These are phyloP conservation scores for Paradendryphiella salina DNA, from an alignment of 2,329 filamentous ascomycete genomes.

Conservation along the genomic window DNA sequence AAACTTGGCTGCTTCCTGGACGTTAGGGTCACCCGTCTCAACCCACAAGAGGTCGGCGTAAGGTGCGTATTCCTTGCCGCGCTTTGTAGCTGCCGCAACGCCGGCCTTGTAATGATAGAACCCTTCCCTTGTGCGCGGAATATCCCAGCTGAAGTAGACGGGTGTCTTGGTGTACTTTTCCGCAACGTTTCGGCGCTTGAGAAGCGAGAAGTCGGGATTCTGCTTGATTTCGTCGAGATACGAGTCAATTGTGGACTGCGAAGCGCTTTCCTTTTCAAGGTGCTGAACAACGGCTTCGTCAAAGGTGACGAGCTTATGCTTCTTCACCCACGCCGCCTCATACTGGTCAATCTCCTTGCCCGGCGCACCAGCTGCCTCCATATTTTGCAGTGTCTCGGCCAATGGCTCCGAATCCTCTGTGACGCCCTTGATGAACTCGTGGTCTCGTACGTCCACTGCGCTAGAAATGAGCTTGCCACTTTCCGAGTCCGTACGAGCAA, in stretches of 20 bases:
- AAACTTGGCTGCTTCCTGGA: constrained; percentile 74
- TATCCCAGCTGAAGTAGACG: constrained; percentile 86
- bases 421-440: constrained; percentile 93
- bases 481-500: constrained; percentile 94
- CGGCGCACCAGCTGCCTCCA: constrained; percentile 79
- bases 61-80: constrained; percentile 85
- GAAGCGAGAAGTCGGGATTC: constrained; percentile 75
- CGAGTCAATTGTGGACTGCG: constrained; percentile 64
- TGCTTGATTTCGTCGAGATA: constrained; percentile 66
- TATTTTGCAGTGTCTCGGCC: constrained; percentile 83
- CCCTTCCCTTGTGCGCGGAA: constrained; percentile 89
- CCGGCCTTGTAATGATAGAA: constrained; percentile 89
- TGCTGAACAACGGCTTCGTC: constrained; percentile 86
- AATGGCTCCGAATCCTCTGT: constrained; percentile 77
- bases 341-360: constrained; percentile 82
- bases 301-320: constrained; percentile 82
- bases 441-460: constrained; percentile 89
- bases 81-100: constrained; percentile 85
- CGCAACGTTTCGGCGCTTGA: constrained; percentile 74
- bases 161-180: constrained; percentile 66
- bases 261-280: constrained; percentile 66
- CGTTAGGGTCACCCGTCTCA: constrained; percentile 87
- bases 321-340: constrained; percentile 86
- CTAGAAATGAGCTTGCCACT: constrained; percentile 88
- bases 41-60: constrained; percentile 97